phyloP scores from a whole-genome alignment of 2,329 filamentous ascomycete species.

The Alternaria sp. region DNA sequence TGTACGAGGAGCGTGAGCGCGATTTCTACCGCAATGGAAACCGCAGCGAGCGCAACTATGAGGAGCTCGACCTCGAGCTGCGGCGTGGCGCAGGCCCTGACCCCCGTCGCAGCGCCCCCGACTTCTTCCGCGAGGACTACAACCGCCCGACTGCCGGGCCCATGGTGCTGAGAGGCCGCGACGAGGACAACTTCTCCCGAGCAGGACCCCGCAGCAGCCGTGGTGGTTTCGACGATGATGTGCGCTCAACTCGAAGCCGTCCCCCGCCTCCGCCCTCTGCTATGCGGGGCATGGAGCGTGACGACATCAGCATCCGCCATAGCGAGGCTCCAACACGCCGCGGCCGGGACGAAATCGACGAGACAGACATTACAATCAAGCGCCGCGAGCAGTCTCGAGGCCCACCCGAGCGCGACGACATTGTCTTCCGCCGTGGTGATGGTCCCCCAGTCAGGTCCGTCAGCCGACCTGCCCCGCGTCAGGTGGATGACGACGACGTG shows the following conservation, averaged over 20 bases:
- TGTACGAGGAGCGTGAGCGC: slow-evolving; percentile 60
- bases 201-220: slow-evolving; percentile 42
- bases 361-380: slow-evolving; percentile 48
- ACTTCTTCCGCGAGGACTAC: slow-evolving; percentile 61
- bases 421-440: slow-evolving; percentile 55
- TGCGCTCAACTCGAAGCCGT: slow-evolving; percentile 46
- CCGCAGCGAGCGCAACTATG: slow-evolving; percentile 56
- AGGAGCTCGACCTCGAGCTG: slow-evolving; percentile 62
- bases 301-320: slow-evolving; percentile 53
- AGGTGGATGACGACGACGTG: slow-evolving; percentile 57
- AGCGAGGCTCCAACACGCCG: slow-evolving; percentile 44
- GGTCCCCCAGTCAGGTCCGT: slow-evolving; percentile 40
- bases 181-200: slow-evolving; percentile 49
- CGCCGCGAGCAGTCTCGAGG: slow-evolving; percentile 48
- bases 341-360: slow-evolving; percentile 47
- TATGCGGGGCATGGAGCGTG: slow-evolving; percentile 43
- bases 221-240: slow-evolving; percentile 54
- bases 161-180: slow-evolving; percentile 57
- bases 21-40: slow-evolving; percentile 58
- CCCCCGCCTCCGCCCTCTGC: slow-evolving; percentile 37
- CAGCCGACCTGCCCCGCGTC: slow-evolving; percentile 41
- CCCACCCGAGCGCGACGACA: slow-evolving; percentile 49
- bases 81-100: slow-evolving; percentile 44
- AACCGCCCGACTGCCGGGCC: slow-evolving; percentile 58
- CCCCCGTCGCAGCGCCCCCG: slow-evolving; percentile 56